These are phyloP conservation scores for Gaertneriomyces semiglobifer DNA, from an alignment of 192 early-diverging fungal species.

Conservation along the genomic window DNA sequence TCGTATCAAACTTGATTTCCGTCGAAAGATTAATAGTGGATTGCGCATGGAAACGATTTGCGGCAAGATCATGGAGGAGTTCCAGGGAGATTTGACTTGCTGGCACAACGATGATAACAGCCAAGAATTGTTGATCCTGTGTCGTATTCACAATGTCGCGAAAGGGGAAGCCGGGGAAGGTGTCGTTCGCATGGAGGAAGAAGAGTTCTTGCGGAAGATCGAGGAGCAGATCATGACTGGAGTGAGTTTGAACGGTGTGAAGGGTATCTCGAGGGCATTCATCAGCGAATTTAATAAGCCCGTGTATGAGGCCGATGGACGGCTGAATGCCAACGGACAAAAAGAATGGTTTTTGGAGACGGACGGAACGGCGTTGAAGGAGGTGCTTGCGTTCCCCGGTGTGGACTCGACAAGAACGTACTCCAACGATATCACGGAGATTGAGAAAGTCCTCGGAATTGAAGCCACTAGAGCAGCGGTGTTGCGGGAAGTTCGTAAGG, in stretches of 20 bases:
- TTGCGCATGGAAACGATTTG: conserved; percentile 81
- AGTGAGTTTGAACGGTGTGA: conserved; percentile 85
- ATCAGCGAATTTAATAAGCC: conserved; percentile 49
- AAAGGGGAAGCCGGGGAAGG: conserved; percentile 65
- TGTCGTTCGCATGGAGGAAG: conserved; percentile 65
- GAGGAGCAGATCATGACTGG: conserved; percentile 83
- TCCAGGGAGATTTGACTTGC: conserved; percentile 69
- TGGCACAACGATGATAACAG: conserved; percentile 91
- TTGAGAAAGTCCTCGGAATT: conserved; percentile 89
- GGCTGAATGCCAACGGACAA: conserved; percentile 56
- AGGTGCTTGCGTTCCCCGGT: conserved; percentile 79
- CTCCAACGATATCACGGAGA: conserved; percentile 91
- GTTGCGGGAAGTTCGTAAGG: conserved; percentile 82
- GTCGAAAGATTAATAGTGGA: conserved; percentile 85
- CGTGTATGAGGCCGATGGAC: conserved; percentile 9
- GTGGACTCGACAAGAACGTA: conserved; percentile 78
- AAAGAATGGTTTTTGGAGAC: conserved; percentile 84
- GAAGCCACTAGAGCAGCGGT: conserved; percentile 92
- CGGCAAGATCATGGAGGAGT: conserved; percentile 73
- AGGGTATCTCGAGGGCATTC: conserved; percentile 80
- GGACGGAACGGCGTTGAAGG: conserved; percentile 85
- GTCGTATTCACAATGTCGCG: conserved; percentile 74
- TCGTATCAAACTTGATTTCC: conserved; percentile 52
- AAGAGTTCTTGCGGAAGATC: conserved; percentile 81
- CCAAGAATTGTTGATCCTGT: conserved; percentile 80